phyloP scores from a whole-genome alignment of 495 filamentous ascomycete genomes.

The Terfezia claveryi region DNA sequence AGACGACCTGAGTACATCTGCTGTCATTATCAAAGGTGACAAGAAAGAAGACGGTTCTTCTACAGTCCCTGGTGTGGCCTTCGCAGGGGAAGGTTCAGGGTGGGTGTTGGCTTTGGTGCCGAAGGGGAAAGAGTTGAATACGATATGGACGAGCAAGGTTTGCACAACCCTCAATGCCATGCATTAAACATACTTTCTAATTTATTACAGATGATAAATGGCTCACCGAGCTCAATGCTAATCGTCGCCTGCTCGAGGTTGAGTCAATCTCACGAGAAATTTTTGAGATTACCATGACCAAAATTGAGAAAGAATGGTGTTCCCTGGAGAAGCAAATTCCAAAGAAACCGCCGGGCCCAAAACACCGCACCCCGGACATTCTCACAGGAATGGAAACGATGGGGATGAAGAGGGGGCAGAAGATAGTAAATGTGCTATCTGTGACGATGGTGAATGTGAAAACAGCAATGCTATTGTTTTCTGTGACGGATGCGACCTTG shows the following conservation, averaged over 20 bases:
- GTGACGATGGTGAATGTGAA: conserved; percentile 95
- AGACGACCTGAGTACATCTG: conserved; percentile 44
- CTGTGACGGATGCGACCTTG: conserved; percentile 92
- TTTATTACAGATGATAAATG: conserved; percentile 55
- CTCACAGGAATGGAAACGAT: conserved; percentile 17
- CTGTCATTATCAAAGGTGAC: background rate
- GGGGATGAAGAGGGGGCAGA: conserved; percentile 89
- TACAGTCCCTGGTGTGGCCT: conserved; percentile 29
- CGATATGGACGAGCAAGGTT: conserved; percentile 85
- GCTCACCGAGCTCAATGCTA: conserved; percentile 63
- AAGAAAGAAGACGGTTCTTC: background rate
- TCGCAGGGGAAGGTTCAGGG: conserved; percentile 20
- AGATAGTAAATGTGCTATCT: conserved; percentile 93
- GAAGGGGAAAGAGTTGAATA: conserved; percentile 48
- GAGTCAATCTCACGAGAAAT: conserved; percentile 74
- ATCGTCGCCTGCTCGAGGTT: conserved; percentile 45
- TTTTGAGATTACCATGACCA: conserved; percentile 94
- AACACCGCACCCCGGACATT: background rate
- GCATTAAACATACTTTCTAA: background rate
- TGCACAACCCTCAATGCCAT: background rate
- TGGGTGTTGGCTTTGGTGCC: conserved; percentile 14
- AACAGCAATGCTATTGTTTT: conserved; percentile 99
- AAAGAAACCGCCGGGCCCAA: conserved; percentile 25
- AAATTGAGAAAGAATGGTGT: conserved; percentile 98
- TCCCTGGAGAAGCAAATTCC: conserved; percentile 88